Conservation (phyloP, 148 eudicot species). For the Cornus suecica region DNA sequence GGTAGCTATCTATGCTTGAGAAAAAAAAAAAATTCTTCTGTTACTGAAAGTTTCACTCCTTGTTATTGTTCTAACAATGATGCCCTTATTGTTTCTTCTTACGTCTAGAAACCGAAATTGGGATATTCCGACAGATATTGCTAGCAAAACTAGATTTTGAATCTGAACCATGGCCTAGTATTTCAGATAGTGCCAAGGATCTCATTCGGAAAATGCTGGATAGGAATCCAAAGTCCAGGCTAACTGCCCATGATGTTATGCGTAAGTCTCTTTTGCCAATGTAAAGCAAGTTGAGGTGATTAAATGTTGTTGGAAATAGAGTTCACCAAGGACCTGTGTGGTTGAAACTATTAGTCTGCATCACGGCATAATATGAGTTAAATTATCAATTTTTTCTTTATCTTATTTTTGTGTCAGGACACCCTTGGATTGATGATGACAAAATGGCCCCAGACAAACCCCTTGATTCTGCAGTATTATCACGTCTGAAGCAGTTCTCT, state of each 20-base stretch:
- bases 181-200: conserved; percentile 72
- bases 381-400: not conserved
- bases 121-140: conserved; percentile 66
- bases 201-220: conserved; percentile 60
- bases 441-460: conserved; percentile 66
- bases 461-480: conserved; percentile 69
- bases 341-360: not conserved
- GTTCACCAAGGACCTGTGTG: not conserved
- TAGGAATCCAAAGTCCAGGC: conserved; percentile 52
- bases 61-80: not conserved
- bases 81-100: not conserved
- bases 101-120: conserved; percentile 62
- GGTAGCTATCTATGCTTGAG: conserved; percentile 27
- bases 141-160: conserved; percentile 53
- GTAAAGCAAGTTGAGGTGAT: not conserved
- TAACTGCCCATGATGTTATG: conserved; percentile 64
- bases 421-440: conserved; percentile 83
- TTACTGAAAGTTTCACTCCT: not conserved
- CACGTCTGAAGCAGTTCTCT: conserved; percentile 69
- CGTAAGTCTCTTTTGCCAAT: conserved; percentile 33
- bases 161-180: conserved; percentile 68
- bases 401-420: conserved; percentile 44
- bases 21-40: not conserved
- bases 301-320: not conserved
- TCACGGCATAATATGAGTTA: not conserved